These are phyloP conservation scores for Parasarocladium wereldwijsianum DNA, from an alignment of 2,329 filamentous ascomycete genomes.

Conservation along the genomic window DNA sequence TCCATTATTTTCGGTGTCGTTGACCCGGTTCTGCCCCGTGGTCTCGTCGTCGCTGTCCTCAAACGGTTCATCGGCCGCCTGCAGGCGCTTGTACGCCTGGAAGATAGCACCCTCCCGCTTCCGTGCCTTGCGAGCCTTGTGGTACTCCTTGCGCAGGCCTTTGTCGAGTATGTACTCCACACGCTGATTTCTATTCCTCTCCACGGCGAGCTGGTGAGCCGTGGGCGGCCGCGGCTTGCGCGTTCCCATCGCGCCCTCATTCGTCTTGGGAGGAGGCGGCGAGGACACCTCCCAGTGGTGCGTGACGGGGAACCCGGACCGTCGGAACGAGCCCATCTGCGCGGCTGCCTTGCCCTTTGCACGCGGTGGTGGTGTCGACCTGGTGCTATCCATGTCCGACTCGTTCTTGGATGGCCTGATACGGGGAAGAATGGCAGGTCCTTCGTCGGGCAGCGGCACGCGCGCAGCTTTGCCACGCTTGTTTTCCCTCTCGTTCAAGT, in stretches of 20 bases:
- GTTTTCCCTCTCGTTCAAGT: constrained; percentile 44
- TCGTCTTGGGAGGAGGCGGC: constrained; percentile 39
- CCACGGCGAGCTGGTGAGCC: constrained; percentile 68
- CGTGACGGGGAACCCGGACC: constrained; percentile 35
- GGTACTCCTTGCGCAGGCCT: constrained; percentile 53
- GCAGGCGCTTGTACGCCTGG: constrained; percentile 50
- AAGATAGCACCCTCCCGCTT: constrained; percentile 52
- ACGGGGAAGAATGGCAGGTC: constrained; percentile 43
- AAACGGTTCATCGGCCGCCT: constrained; percentile 38
- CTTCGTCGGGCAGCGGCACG: constrained; percentile 31
- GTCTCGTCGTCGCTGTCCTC: constrained; percentile 50
- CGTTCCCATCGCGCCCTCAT: constrained; percentile 39
- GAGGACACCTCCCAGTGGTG: constrained; percentile 46
- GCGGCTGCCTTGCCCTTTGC: constrained; percentile 12
- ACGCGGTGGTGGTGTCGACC: constrained; percentile 27
- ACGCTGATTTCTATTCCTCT: constrained; percentile 61
- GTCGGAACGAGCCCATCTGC: constrained; percentile 14
- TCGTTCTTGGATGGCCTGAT: constrained; percentile 49
- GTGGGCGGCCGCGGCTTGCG: constrained; percentile 62
- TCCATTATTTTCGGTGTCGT: constrained; percentile 15
- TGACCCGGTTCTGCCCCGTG: constrained; percentile 15
- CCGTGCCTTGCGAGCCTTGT: constrained; percentile 45
- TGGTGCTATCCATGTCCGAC: constrained; percentile 28
- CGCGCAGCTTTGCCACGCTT: constrained; percentile 34
- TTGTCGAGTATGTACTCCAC: constrained; percentile 72